Base-by-base conservation (phyloP, 352 stramenopile genomes). In the Phytopythium ostracodes region DNA sequence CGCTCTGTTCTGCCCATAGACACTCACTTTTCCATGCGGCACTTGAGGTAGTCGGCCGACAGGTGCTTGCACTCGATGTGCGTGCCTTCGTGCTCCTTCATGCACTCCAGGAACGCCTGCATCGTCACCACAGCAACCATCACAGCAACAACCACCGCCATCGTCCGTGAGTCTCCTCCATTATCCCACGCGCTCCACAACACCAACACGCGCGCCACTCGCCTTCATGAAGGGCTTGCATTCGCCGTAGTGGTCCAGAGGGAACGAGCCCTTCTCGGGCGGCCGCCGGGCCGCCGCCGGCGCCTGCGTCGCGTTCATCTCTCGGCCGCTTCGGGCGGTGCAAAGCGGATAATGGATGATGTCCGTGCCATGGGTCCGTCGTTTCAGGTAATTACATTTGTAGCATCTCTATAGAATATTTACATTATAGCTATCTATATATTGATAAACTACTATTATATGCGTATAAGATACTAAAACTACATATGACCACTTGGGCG, bases 51-150 rank as follows among this genome's bases (percentile, higher is more conserved):
- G 12, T 72, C 63, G 68, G 92, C 91, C 53, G 88, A 94, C 35
- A 96, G 70, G 60, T 88, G 75, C 73, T 96, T 96, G 87, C 89
- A 97, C 43, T 94, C 81, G 62, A 96, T 94, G 75, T 97, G 89
- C 56, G 75, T 89, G 64, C 79, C 87, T 24, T 84, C 64, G 57
- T 96, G 72, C 58, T 91, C 74, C 33, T 85, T 84, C 64, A 97
- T 82, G 71, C 89, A 97, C 22, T 52, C 65, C n/a, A 97, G 70
- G 65, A 96, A 96, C 18, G 79, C 67, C 83, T 90, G 65, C 25
- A 11, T 8, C 12, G 12, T 11, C 5, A 40, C 15, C 4, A 24
- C 12, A 4, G 44, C 18, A 40, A 42, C 24, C 33, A 56, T 25
- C 17, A n/a, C n/a, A n/a, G n/a, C n/a, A n/a, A n/a, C n/a, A n/a